Evolutionary conservation across 164 flowering plant species (phyloP).

Genomic region (Piper betle): DNA sequence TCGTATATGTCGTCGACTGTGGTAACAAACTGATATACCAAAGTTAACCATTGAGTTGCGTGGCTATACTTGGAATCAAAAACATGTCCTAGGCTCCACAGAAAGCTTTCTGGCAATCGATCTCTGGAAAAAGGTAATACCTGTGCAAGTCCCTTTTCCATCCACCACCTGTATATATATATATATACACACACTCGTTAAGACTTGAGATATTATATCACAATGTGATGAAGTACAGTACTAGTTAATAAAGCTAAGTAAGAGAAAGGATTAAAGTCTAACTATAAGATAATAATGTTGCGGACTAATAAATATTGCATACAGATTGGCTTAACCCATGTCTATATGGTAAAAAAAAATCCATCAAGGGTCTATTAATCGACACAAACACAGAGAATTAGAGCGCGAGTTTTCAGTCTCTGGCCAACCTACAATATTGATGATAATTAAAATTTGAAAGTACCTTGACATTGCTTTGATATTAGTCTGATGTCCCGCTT

Average conservation of each 20-base stretch:
- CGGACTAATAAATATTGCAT: too few relatives aligned
- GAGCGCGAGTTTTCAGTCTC: too few relatives aligned
- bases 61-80: not conserved
- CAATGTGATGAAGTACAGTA: not conserved
- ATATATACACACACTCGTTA: not conserved
- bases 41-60: not conserved
- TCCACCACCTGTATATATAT: slow-evolving; percentile 34
- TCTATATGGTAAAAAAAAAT: too few relatives aligned
- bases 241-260: not conserved
- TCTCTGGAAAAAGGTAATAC: slow-evolving; percentile 16
- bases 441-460: too few relatives aligned
- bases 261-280: not conserved
- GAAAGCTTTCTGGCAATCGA: slow-evolving; percentile 2
- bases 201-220: not conserved
- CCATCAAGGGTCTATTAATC: not conserved
- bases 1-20: slow-evolving; percentile 5
- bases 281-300: not conserved
- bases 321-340: too few relatives aligned
- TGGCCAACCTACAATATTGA: not conserved
- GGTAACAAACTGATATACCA: not conserved
- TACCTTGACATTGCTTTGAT: slow-evolving; percentile 22
- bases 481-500: slow-evolving; percentile 25
- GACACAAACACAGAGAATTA: not conserved
- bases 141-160: slow-evolving; percentile 10
- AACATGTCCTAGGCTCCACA: not conserved